These are phyloP conservation scores for Linum usitatissimum DNA, from an alignment of 345 rosid species.

Conservation along the genomic window DNA sequence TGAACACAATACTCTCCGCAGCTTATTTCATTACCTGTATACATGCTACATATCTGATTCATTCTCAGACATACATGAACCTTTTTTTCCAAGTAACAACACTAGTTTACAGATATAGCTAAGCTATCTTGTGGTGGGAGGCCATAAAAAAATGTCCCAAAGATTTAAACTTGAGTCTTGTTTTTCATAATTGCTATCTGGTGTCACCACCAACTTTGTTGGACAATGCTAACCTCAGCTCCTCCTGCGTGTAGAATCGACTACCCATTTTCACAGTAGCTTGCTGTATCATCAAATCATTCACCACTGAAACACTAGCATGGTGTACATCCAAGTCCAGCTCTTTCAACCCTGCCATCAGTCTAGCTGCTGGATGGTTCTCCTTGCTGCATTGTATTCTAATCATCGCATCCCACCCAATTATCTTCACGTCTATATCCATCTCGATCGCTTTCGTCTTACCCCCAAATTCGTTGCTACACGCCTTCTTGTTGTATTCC, in stretches of 20 bases:
- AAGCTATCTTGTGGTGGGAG: not conserved
- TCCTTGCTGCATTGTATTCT: slow-evolving; percentile 30
- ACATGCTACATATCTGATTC: too few relatives aligned
- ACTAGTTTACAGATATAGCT: not conserved
- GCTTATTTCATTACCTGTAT: too few relatives aligned
- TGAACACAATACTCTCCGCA: too few relatives aligned
- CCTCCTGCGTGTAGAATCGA: not conserved
- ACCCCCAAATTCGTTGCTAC: not conserved
- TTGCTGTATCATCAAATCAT: slow-evolving; percentile 35
- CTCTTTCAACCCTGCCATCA: slow-evolving; percentile 37
- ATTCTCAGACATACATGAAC: not conserved
- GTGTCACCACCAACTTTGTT: not conserved
- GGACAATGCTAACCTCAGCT: not conserved
- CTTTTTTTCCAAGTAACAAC: not conserved
- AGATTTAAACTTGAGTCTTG: too few relatives aligned
- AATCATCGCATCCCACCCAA: slow-evolving; percentile 43
- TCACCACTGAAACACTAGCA: slow-evolving; percentile 35
- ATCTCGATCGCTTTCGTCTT: not conserved
- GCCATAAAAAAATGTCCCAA: not conserved
- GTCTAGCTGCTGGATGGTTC: slow-evolving; percentile 36
- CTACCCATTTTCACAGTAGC: slow-evolving; percentile 24
- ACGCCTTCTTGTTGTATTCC: not conserved
- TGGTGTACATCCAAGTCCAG: slow-evolving; percentile 35
- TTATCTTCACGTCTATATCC: slow-evolving; percentile 42
- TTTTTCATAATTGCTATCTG: not conserved